A percentile compares a stretch with the other conserved stretches of the same genome.
phyloP scores from a whole-genome alignment of 2,329 filamentous ascomycete species.

The Colletotrichum falcatum region DNA sequence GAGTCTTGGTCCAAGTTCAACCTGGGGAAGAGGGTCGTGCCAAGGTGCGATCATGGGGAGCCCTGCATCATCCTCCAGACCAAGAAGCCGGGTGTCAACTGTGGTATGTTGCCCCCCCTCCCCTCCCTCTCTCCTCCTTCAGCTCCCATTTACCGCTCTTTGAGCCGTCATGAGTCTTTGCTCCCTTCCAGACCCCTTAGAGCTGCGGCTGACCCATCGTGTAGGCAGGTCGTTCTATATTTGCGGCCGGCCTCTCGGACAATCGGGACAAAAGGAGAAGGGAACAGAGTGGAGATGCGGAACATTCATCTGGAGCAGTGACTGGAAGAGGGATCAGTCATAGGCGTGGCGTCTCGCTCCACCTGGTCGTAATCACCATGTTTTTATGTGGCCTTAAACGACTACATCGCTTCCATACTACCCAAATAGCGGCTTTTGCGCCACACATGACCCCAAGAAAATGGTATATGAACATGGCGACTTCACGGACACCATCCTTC shows the following conservation, averaged over 20 bases:
- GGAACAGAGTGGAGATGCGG: conserved; percentile 88
- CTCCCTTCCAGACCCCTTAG: neutral
- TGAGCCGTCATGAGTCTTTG: neutral
- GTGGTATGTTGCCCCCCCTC: conserved; percentile 59
- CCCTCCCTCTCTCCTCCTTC: conserved; percentile 16
- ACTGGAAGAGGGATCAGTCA: conserved; percentile 58
- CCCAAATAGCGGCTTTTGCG: neutral
- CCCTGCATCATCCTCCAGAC: conserved; percentile 86
- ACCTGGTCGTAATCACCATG: neutral
- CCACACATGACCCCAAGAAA: neutral
- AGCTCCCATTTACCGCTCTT: neutral
- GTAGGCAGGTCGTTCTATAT: conserved; percentile 73
- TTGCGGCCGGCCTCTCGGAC: conserved; percentile 80
- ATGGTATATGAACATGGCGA: conserved; percentile 7
- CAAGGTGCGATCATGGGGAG: conserved; percentile 89
- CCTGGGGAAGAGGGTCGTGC: conserved; percentile 78
- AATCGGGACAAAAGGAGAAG: conserved; percentile 85
- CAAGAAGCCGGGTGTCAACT: conserved; percentile 90
- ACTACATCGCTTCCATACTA: neutral
- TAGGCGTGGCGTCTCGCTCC: neutral
- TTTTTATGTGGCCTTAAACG: neutral
- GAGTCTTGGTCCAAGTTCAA: conserved; percentile 85
- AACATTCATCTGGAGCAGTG: conserved; percentile 81
- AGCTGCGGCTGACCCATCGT: conserved; percentile 40
- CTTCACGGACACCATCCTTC: neutral